Evolutionary conservation across 148 eudicot genomes (phyloP).

Genomic region (Rhododendron vialii): DNA sequence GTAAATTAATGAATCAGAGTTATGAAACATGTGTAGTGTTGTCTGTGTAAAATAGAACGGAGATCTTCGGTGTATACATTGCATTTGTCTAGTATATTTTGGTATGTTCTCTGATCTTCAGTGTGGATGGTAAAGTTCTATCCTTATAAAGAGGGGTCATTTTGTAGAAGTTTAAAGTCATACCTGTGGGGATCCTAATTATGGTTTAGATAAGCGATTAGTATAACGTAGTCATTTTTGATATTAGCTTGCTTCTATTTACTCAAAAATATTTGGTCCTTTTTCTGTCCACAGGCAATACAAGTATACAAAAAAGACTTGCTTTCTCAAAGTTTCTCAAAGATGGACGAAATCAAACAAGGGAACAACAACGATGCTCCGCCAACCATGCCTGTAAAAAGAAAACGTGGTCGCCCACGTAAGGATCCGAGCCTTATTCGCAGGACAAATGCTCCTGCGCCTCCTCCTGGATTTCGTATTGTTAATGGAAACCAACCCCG

Average conservation of each 20-base stretch:
- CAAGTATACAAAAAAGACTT: neutral
- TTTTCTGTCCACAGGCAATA: slow-evolving; percentile 10
- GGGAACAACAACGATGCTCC: slow-evolving; percentile 23
- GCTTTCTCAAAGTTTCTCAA: slow-evolving; percentile 11
- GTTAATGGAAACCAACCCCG: slow-evolving; percentile 13
- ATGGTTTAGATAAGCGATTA: neutral
- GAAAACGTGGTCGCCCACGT: slow-evolving; percentile 89
- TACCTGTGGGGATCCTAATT: neutral
- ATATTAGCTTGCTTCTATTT: neutral
- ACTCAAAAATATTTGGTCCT: neutral
- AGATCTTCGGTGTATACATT: neutral
- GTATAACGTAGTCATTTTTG: neutral
- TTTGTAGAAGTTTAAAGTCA: neutral
- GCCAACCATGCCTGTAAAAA: slow-evolving; percentile 38
- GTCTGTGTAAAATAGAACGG: neutral
- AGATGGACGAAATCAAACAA: slow-evolving; percentile 50
- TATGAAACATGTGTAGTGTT: neutral
- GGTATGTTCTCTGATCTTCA: neutral
- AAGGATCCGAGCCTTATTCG: slow-evolving; percentile 53
- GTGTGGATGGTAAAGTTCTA: neutral
- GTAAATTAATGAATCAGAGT: neutral
- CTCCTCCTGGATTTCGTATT: slow-evolving; percentile 30
- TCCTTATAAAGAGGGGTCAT: neutral
- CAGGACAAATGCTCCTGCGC: slow-evolving; percentile 10
- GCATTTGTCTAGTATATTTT: neutral